Conservation (phyloP, 1,284 basidiomycete genomes). For the Leccinum subfulvum region DNA sequence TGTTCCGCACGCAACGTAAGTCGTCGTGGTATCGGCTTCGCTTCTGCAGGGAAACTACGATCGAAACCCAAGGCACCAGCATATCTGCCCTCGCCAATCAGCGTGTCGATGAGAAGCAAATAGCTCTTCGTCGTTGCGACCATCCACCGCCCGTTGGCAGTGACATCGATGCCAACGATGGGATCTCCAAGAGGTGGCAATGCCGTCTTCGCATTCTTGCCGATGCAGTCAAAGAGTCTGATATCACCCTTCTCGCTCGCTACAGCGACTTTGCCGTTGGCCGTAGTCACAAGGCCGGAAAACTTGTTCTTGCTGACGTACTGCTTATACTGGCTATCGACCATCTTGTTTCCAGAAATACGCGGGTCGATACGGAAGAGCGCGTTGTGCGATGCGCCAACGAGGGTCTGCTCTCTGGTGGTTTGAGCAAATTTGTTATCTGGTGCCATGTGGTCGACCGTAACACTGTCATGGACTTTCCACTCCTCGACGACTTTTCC, state of each 20-base stretch:
- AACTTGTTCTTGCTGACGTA: conserved; percentile 96
- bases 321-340: conserved; percentile 95
- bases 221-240: conserved; percentile 91
- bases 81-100: conserved; percentile 90
- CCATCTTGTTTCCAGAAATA: conserved; percentile 86
- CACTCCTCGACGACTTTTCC: conserved; percentile 99
- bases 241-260: conserved; percentile 98
- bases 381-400: conserved; percentile 91
- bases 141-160: conserved; percentile 91
- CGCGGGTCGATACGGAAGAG: conserved; percentile 98
- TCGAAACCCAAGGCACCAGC: conserved; percentile 90
- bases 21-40: conserved; percentile 89
- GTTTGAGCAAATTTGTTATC: conserved; percentile 95
- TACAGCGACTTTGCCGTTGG: conserved; percentile 84
- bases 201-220: conserved; percentile 99
- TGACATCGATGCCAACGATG: conserved; percentile 93
- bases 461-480: conserved; percentile 90
- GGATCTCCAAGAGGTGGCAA: conserved; percentile 94
- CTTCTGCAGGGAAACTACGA: conserved; percentile 89
- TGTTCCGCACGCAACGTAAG: conserved; percentile 92
- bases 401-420: conserved; percentile 89
- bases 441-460: conserved; percentile 88
- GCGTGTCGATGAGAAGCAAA: conserved; percentile 91
- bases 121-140: conserved; percentile 97
- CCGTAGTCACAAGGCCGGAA: conserved; percentile 89